phyloP scores from a whole-genome alignment of 2,329 filamentous ascomycete species.

The Hymenoscyphus fructigenus region DNA sequence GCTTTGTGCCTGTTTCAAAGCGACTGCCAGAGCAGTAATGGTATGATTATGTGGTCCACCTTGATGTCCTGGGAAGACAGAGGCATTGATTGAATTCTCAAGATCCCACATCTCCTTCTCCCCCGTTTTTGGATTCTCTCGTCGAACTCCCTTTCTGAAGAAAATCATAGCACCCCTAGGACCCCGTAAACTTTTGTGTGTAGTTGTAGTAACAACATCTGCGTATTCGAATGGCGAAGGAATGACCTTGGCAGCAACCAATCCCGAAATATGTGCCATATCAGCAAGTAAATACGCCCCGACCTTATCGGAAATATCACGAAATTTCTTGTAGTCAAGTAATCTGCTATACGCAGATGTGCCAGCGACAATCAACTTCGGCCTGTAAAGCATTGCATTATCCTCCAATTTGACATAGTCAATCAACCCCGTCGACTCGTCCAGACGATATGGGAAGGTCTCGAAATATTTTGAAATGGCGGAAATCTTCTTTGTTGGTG shows the following conservation, averaged over 20 bases:
- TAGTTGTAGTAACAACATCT: constrained; percentile 96
- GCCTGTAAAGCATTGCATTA: constrained; percentile 82
- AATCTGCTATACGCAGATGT: constrained; percentile 94
- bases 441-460: constrained; percentile 89
- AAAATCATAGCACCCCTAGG: constrained; percentile 98
- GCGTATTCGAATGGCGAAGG: constrained; percentile 85
- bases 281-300: constrained; percentile 92
- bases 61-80: constrained; percentile 97
- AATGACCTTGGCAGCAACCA: constrained; percentile 88
- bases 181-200: constrained; percentile 94
- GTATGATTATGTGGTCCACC: constrained; percentile 99
- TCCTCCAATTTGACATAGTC: constrained; percentile 93
- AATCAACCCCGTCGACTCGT: constrained; percentile 88
- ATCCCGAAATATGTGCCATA: constrained; percentile 95
- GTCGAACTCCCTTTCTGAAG: constrained; percentile 88
- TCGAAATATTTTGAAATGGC: constrained; percentile 99
- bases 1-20: constrained; percentile 87
- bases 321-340: constrained; percentile 93
- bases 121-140: constrained; percentile 80
- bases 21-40: constrained; percentile 91
- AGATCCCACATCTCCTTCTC: constrained; percentile 86
- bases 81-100: constrained; percentile 89
- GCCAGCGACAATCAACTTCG: constrained; percentile 92
- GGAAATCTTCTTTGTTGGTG: constrained; percentile 91
- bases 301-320: constrained; percentile 84